phyloP scores from a whole-genome alignment of 352 stramenopile species.

The Pythium oligandrum region DNA sequence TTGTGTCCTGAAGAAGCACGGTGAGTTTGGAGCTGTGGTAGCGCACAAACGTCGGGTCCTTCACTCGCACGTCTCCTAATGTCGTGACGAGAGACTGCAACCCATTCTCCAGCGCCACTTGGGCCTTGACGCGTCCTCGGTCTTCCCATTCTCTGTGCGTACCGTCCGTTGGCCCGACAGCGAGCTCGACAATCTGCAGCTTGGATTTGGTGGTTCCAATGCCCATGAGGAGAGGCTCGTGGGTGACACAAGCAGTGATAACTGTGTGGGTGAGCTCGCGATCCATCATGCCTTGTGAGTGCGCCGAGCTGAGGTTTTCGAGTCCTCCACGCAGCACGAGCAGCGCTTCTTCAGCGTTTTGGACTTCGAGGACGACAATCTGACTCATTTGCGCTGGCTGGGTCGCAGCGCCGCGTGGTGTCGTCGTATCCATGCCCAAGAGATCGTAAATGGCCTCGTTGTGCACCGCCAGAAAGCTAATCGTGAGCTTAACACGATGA shows the following conservation, averaged over 20 bases:
- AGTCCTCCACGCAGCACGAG: conserved; percentile 48
- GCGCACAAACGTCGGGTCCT: conserved; percentile 51
- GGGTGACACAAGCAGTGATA: conserved; percentile 54
- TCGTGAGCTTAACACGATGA: conserved; percentile 49
- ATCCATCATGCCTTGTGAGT: conserved; percentile 18
- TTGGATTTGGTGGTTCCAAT: conserved; percentile 40
- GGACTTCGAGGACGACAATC: conserved; percentile 70
- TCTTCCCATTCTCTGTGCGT: conserved; percentile 10
- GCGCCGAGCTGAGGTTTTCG: conserved; percentile 36
- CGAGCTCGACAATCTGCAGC: conserved; percentile 68
- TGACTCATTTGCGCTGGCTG: conserved; percentile 15
- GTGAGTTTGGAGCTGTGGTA: conserved; percentile 82
- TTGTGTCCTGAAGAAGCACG: conserved; percentile 66
- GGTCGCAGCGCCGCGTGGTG: conserved; percentile 1
- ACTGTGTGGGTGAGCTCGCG: conserved; percentile 52
- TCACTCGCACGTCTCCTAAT: conserved; percentile 42
- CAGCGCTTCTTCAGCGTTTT: conserved; percentile 51
- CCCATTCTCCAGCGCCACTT: conserved; percentile 57
- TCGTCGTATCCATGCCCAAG: conserved; percentile 54
- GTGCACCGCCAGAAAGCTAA: conserved; percentile 91
- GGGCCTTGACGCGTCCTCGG: conserved; percentile 33
- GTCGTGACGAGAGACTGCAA: conserved; percentile 47
- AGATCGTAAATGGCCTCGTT: conserved; percentile 94
- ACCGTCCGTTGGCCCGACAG: conserved; percentile 18
- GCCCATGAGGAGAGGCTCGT: conserved; percentile 45